A percentile compares a stretch with the other conserved stretches of the same genome.
phyloP scores from a whole-genome alignment of 1,139 yeast species.

The Schwanniomyces etchellsii region DNA sequence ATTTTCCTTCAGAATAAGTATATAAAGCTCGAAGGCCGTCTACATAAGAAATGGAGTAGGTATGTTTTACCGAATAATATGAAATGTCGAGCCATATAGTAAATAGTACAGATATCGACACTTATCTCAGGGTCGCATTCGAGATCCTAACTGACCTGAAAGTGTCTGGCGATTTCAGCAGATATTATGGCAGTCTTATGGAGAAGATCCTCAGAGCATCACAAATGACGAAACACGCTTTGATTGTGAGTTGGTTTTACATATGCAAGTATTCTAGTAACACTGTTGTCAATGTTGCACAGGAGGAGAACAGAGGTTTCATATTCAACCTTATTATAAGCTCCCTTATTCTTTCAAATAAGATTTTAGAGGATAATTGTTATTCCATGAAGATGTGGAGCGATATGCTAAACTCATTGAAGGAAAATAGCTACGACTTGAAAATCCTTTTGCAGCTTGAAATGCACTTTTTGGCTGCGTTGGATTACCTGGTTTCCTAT shows the following conservation, averaged over 20 bases:
- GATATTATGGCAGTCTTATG: slow-evolving; percentile 13
- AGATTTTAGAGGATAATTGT: slow-evolving; percentile 45
- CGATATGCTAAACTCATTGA: slow-evolving; percentile 10
- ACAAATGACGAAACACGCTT: slow-evolving; percentile 24
- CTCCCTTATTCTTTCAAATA: slow-evolving; percentile 42
- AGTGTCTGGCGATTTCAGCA: slow-evolving; percentile 1
- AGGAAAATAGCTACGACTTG: slow-evolving; percentile 10
- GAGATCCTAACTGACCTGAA: slow-evolving; percentile 1
- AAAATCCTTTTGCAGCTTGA: slow-evolving; percentile 24
- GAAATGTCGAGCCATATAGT: slow-evolving; percentile 3
- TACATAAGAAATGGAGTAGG: no score
- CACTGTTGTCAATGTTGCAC: slow-evolving; percentile 10
- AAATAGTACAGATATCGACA: not conserved
- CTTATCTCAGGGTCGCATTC: slow-evolving; percentile 3
- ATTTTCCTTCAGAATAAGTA: no score
- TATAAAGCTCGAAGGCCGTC: no score
- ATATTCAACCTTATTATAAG: slow-evolving; percentile 23
- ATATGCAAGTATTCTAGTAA: slow-evolving; percentile 21
- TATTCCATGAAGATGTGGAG: slow-evolving; percentile 51
- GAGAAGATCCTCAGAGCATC: slow-evolving; percentile 19
- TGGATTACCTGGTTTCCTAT: slow-evolving; percentile 26
- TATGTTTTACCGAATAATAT: no score
- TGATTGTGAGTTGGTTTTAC: slow-evolving; percentile 26
- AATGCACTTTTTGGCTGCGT: slow-evolving; percentile 21
- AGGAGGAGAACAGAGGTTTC: slow-evolving; percentile 14